A percentile compares a stretch with the other conserved stretches of the same genome.
Conservation (phyloP, 2,329 filamentous ascomycete species). For the Stylonectria norvegica region DNA sequence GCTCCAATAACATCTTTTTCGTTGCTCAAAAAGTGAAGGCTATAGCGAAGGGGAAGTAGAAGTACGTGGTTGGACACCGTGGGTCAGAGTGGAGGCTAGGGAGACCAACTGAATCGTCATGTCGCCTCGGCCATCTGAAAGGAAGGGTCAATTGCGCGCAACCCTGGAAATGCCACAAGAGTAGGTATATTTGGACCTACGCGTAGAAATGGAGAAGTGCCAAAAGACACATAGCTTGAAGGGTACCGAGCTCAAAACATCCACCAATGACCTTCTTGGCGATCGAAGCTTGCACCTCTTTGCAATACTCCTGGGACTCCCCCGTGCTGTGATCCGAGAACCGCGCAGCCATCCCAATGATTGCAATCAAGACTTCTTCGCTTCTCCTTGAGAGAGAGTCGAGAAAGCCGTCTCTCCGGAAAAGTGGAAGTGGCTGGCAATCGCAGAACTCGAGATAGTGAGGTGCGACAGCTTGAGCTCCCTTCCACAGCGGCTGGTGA, state of each 20-base stretch:
- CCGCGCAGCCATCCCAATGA: not conserved
- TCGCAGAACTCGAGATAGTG: conserved; percentile 7
- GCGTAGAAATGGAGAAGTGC: not conserved
- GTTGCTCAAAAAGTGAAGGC: not conserved
- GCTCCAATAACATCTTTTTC: not conserved
- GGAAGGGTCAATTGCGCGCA: too few species aligned
- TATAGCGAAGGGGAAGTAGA: not conserved
- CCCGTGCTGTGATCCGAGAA: not conserved
- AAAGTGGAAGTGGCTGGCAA: conserved; percentile 8
- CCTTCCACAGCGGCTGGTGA: not conserved
- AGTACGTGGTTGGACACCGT: not conserved
- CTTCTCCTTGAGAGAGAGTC: not conserved
- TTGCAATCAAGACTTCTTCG: not conserved
- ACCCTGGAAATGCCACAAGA: too few species aligned
- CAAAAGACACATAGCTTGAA: conserved; percentile 7
- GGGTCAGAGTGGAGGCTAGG: not conserved
- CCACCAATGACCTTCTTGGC: conserved; percentile 2
- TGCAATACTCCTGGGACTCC: not conserved
- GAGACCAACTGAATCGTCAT: not conserved
- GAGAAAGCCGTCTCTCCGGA: conserved; percentile 3
- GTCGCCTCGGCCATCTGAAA: too few species aligned
- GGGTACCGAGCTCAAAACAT: conserved; percentile 4
- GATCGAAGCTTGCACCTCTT: not conserved
- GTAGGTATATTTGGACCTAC: not conserved
- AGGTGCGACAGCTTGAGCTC: not conserved